Base-by-base conservation (phyloP, 1,284 basidiomycete genomes). In the Inonotus hispidus region DNA sequence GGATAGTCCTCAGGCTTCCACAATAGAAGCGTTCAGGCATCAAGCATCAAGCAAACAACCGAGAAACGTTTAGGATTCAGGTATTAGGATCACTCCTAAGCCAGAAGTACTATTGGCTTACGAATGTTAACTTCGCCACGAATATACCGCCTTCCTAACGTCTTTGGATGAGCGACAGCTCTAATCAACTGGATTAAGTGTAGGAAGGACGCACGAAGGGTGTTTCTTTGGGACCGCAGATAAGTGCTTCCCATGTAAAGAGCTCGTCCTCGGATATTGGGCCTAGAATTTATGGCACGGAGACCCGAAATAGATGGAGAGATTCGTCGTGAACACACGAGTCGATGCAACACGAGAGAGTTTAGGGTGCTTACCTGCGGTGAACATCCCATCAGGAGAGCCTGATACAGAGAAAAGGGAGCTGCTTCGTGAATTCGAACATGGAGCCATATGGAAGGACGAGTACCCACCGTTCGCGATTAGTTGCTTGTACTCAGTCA, bases 181-280 rank as follows among this genome's bases (percentile, higher is more conserved):
- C 19, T 53, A 37, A 23, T 29, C 7, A 27, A 35, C 35, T 56
- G 21, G 21, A 25, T 25, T 1, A 27, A 6, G 10, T n/a, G 29
- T 23, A 10, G 38, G 8, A 16, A 21, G 16, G 25, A 76, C 88
- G 73, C 72, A 93, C 91, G 73, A 97, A 99, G 0, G 97, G 97
- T 47, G 97, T 99, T 66, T 95, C 97, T 70, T 96, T 94, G 13
- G 96, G 97, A 1, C 97, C 97, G 68, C 87, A 89, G 63, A 99
- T 95, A 67, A 99, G 81, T 16, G 95, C 95, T 75, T 98, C 97
- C 97, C 97, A 99, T 65, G 90, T 90, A 73, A 99, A 93, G 79
- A 99, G 95, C 77, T 99, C 94, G 66, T 90, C 87, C 75, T 99
- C 96, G 52, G 89, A 88, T 69, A 98, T 82, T 49, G 94, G 94